Base-by-base conservation (phyloP, 441 rosid genomes). In the Croton setiger region DNA sequence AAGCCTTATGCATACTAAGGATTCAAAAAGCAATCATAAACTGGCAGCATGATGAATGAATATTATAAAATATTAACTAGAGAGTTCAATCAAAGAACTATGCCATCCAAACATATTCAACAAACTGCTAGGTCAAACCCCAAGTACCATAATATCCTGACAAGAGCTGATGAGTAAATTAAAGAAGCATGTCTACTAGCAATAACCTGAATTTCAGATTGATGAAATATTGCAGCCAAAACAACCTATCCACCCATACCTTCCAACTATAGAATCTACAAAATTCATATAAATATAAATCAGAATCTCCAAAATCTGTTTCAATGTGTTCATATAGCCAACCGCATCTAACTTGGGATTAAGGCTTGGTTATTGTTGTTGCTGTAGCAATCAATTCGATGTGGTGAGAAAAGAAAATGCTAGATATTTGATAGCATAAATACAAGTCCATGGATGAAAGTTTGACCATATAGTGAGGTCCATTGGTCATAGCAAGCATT, bases 221-320 rank as follows among this genome's bases (percentile, higher is more conserved):
- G 0, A 51, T 12, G 48, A 53, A n/a, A 35, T 20, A 41, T 13
- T 15, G 31, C 36, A 65, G 8, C 15, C 9, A 55, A 43, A 4
- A 27, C 31, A 36, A 49, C 33, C 49, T 23, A 65, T 10, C 68
- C 13, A 35, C 39, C 36, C 11, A 18, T 41, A 37, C 52, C 33
- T 66, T 66, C 70, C 23, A 35, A 36, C 6, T 39, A 37, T 35
- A 35, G 59, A 20, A 66, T 36, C 60, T 11, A 55, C 3, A 58
- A 17, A 57, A 15, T 35, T 58, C 1, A 12, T 17, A 37, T 1
- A 14, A 39, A 20, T 2, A 27, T 27, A 27, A 27, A 27, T 27
- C 31, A 27, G 31, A 27, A 27, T 27, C 31, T 27, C 31, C 31
- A 27, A 27, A 27, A 27, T 27, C 31, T 27, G 31, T 27, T 27